These are phyloP conservation scores for Coffea eugenioides DNA, from an alignment of 257 asterid genomes.

Conservation along the genomic window DNA sequence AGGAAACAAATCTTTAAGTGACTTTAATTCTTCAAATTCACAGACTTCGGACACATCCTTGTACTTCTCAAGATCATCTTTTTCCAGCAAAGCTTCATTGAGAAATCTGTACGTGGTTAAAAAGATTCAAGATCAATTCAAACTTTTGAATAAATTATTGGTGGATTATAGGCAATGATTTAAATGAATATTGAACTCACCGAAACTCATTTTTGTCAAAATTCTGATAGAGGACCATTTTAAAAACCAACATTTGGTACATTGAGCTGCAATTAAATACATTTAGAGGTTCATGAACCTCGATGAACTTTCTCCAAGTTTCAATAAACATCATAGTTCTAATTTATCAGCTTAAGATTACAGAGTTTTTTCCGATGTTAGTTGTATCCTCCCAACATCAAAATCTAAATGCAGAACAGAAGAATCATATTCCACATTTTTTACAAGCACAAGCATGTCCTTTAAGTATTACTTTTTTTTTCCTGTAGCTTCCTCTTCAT, in stretches of 20 bases:
- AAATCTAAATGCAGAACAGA: neutral
- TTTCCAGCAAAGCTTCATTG: constrained; percentile 45
- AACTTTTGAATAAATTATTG: neutral
- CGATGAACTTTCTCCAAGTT: neutral
- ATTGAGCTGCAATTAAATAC: too few species aligned
- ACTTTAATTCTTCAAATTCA: constrained; percentile 52
- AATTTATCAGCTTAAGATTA: neutral
- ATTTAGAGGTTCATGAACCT: neutral
- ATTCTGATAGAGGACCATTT: too few species aligned
- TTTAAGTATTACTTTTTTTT: neutral
- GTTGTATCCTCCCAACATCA: neutral
- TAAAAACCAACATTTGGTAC: too few species aligned
- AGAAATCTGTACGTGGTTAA: constrained; percentile 38
- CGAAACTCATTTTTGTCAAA: too few species aligned
- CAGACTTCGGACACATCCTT: constrained; percentile 25
- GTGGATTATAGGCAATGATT: too few species aligned
- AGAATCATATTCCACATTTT: too few species aligned
- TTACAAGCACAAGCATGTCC: neutral
- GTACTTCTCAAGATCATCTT: constrained; percentile 27
- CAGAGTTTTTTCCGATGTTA: neutral
- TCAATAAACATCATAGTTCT: neutral
- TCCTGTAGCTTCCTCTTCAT: neutral
- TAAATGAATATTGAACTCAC: too few species aligned
- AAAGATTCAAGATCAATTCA: too few species aligned
- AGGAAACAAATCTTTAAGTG: constrained; percentile 50